Percentiles rank a stretch among this genome's conserved stretches.
Evolutionary conservation across 495 filamentous ascomycete genomes (phyloP).

Genomic region (Trichoderma orchidacearum): DNA sequence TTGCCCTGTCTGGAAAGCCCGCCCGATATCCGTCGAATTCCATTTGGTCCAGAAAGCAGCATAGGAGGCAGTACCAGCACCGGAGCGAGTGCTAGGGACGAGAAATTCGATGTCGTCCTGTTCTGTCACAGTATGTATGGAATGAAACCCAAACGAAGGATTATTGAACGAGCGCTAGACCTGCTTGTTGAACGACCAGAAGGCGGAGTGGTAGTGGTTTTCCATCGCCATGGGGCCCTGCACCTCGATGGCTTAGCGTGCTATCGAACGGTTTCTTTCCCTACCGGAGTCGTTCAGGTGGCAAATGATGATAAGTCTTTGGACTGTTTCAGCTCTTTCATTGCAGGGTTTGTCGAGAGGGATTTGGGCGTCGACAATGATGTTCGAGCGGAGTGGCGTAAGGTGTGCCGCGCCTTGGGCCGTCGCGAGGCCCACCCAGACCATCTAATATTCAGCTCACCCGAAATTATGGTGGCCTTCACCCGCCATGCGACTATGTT

Average conservation of each 20-base stretch:
- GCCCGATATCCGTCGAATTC: conserved; percentile 29
- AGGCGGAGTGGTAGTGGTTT: conserved; percentile 37
- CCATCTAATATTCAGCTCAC: conserved; percentile 38
- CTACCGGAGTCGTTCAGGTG: conserved; percentile 33
- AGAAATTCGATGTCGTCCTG: conserved; percentile 42
- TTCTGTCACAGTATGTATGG: conserved; percentile 56
- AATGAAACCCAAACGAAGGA: conserved; percentile 35
- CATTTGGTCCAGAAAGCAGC: conserved; percentile 32
- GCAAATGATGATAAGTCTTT: conserved; percentile 32
- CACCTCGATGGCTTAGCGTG: conserved; percentile 36
- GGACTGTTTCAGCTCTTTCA: conserved; percentile 40
- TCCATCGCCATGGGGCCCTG: conserved; percentile 36
- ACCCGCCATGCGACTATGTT: conserved; percentile 33
- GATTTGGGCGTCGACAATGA: conserved; percentile 21
- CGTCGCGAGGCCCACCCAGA: conserved; percentile 23
- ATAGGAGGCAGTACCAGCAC: conserved; percentile 12
- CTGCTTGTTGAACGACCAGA: conserved; percentile 34
- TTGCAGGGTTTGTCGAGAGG: conserved; percentile 32
- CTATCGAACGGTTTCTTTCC: conserved; percentile 37
- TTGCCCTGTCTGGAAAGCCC: conserved; percentile 32
- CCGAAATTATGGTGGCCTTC: conserved; percentile 39
- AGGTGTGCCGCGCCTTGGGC: conserved; percentile 37
- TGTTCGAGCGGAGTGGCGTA: conserved; percentile 31
- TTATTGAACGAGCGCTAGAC: conserved; percentile 34
- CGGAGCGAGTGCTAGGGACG: conserved; percentile 13